Evolutionary conservation across 106 monocot genomes (phyloP).

Genomic region (Narthecium ossifragum): DNA sequence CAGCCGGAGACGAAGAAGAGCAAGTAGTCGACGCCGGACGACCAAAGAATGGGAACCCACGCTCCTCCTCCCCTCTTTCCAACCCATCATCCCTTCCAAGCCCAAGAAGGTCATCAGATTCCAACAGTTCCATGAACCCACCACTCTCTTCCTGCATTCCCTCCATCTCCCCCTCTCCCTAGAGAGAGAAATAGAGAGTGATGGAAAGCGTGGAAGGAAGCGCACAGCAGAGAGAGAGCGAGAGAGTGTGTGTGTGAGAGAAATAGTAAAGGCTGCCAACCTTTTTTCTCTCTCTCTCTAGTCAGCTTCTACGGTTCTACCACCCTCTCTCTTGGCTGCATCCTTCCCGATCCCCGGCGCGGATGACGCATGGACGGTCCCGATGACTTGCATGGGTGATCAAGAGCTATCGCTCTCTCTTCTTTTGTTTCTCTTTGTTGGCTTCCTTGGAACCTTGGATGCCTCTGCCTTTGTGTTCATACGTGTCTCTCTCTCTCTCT

Average conservation of each 20-base stretch:
- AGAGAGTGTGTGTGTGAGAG: neutral
- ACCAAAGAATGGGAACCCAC: no score
- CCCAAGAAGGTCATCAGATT: conserved; percentile 8
- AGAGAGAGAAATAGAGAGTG: neutral
- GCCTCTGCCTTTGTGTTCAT: no score
- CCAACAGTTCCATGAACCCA: conserved; percentile 17
- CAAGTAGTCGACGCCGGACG: no score
- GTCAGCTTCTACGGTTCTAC: neutral
- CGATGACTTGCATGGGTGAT: neutral
- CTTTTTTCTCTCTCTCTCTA: neutral
- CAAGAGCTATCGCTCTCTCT: no score
- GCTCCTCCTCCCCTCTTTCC: no score
- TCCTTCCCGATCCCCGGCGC: neutral
- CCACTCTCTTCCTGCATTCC: conserved; percentile 3
- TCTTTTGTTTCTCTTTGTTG: neutral
- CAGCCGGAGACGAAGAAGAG: conserved; percentile 5
- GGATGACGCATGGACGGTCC: neutral
- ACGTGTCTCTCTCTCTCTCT: no score
- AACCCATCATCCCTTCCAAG: conserved; percentile 8
- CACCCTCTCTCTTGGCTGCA: neutral
- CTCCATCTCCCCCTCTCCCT: neutral
- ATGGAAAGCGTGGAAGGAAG: neutral
- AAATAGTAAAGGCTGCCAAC: neutral
- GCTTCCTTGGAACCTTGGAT: neutral
- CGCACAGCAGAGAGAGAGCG: neutral